phyloP scores from a whole-genome alignment of 768 basidiomycete genomes.

The Coprinellus micaceus region DNA sequence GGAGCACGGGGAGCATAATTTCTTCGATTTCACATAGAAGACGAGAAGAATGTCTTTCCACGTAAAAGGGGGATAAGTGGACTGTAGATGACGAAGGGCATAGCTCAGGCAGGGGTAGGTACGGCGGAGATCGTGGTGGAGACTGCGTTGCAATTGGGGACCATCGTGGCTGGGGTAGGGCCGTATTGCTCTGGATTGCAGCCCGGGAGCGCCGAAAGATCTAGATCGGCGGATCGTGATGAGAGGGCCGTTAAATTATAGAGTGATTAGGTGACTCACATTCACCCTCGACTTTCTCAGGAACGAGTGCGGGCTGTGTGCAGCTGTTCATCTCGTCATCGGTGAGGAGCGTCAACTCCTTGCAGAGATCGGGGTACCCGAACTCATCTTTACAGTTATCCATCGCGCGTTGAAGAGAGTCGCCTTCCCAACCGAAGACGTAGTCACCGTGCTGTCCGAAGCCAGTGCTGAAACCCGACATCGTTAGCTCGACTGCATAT shows the following conservation, averaged over 20 bases:
- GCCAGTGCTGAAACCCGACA: neutral
- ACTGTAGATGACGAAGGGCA: no score
- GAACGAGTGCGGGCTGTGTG: neutral
- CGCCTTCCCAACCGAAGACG: constrained; percentile 10
- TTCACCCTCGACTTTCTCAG: constrained; percentile 7
- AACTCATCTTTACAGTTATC: constrained; percentile 6
- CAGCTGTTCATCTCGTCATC: constrained; percentile 10
- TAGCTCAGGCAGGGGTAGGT: neutral
- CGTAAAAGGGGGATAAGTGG: no score
- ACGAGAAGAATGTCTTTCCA: no score
- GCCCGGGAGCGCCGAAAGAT: constrained; percentile 3
- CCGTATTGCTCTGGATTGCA: constrained; percentile 10
- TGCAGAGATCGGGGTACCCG: constrained; percentile 2
- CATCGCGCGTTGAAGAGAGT: constrained; percentile 9
- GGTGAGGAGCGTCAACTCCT: constrained; percentile 5
- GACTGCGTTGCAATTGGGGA: constrained; percentile 2
- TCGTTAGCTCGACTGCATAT: neutral
- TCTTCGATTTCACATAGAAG: no score
- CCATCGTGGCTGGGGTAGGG: constrained; percentile 6
- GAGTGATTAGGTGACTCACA: no score
- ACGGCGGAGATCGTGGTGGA: constrained; percentile 1
- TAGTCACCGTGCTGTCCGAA: constrained; percentile 10
- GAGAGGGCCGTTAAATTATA: no score
- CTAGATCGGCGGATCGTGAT: neutral
- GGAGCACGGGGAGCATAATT: no score